Conservation (phyloP, 2,329 filamentous ascomycete species). For the Colletotrichum sp. region DNA sequence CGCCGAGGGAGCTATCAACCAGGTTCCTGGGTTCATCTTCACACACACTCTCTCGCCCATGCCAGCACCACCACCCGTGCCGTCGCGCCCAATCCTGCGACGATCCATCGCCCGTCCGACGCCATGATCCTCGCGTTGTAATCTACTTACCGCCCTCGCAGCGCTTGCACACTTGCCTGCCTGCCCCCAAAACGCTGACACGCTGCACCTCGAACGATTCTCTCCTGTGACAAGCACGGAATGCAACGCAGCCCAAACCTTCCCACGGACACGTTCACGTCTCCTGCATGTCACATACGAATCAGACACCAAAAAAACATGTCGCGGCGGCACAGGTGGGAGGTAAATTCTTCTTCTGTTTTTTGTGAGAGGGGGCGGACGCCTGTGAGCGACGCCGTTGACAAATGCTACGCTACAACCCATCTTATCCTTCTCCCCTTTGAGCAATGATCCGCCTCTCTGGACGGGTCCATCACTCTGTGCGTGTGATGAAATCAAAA, state of each 20-base stretch:
- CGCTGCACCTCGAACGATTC: background rate
- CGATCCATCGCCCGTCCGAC: background rate
- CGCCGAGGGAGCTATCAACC: background rate
- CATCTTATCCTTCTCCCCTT: background rate
- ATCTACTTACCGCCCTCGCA: background rate
- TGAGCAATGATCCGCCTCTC: background rate
- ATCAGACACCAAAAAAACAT: background rate
- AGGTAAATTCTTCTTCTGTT: background rate
- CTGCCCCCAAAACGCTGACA: background rate
- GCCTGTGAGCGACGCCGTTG: background rate
- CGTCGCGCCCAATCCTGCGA: background rate
- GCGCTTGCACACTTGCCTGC: background rate
- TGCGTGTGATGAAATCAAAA: background rate
- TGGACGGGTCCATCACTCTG: background rate
- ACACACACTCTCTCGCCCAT: background rate
- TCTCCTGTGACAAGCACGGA: background rate
- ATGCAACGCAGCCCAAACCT: background rate
- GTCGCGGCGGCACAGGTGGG: background rate
- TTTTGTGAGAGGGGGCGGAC: background rate
- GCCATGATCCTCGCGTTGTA: background rate
- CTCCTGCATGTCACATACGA: background rate
- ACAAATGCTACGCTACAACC: conserved; percentile 5
- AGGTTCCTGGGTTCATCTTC: background rate
- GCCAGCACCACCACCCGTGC: background rate
- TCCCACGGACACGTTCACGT: background rate